Percentiles rank a stretch among this genome's conserved stretches.
Conservation (phyloP, 768 basidiomycete genomes). For the Kwoniella pini region DNA sequence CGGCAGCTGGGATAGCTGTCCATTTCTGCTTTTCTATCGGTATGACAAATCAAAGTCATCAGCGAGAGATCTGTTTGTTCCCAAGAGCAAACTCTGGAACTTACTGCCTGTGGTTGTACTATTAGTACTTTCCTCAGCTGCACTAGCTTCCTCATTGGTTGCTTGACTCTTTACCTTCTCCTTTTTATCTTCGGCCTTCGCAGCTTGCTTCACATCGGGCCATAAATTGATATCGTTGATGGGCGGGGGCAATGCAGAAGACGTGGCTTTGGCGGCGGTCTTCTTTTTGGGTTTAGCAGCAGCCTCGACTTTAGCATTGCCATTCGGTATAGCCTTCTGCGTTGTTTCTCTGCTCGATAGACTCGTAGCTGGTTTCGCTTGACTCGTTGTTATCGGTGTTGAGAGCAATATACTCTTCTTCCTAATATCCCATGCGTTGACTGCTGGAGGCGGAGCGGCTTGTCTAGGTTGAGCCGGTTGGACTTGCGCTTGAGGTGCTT, state of each 20-base stretch:
- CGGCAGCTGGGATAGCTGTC: slow-evolving; percentile 63
- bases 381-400: not conserved
- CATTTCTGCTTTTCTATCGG: slow-evolving; percentile 63
- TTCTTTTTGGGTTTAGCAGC: slow-evolving; percentile 24
- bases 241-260: slow-evolving; percentile 20
- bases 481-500: not conserved
- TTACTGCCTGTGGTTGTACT: slow-evolving; percentile 21
- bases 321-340: slow-evolving; percentile 8
- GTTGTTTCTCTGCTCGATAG: not conserved
- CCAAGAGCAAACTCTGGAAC: slow-evolving; percentile 7
- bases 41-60: not conserved
- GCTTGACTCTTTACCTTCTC: slow-evolving; percentile 28
- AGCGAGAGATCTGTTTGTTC: not conserved
- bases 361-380: not conserved
- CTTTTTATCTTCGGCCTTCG: slow-evolving; percentile 37
- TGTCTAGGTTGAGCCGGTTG: slow-evolving; percentile 5
- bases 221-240: slow-evolving; percentile 36
- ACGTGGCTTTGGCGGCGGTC: slow-evolving; percentile 1
- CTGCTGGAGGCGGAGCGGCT: slow-evolving; percentile 25
- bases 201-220: slow-evolving; percentile 46
- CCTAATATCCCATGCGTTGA: slow-evolving; percentile 49
- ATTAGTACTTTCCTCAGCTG: slow-evolving; percentile 20
- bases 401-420: slow-evolving; percentile 27
- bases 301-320: not conserved
- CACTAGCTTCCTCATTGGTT: slow-evolving; percentile 27